Conservation (phyloP, 179 eudicot genomes). For the Camellia oleifera region DNA sequence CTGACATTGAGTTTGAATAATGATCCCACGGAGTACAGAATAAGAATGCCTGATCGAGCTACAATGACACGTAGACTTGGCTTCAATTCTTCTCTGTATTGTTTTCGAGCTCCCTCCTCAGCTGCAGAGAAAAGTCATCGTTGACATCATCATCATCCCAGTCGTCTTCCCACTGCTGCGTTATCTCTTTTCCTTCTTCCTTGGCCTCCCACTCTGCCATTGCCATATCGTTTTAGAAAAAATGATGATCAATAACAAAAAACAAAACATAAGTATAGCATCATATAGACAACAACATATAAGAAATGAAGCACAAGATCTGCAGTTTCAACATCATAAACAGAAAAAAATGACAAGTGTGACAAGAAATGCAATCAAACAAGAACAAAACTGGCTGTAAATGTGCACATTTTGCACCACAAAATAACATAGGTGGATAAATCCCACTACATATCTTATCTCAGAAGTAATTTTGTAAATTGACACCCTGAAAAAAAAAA, state of each 20-base stretch:
- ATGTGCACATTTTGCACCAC: background rate
- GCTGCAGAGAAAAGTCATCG: slow-evolving; percentile 82
- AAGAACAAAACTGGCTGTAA: background rate
- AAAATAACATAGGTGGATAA: background rate
- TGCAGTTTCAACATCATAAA: background rate
- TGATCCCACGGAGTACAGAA: background rate
- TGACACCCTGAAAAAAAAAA: background rate
- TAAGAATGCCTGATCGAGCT: background rate
- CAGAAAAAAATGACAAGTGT: background rate
- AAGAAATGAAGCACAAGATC: background rate
- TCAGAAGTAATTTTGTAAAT: background rate
- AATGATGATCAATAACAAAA: background rate
- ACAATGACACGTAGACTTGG: slow-evolving; percentile 2
- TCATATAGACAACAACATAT: background rate
- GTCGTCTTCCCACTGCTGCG: slow-evolving; percentile 90
- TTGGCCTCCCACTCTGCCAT: slow-evolving; percentile 65
- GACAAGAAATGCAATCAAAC: background rate
- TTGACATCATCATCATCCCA: slow-evolving; percentile 95
- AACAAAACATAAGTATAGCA: background rate
- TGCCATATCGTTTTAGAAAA: background rate
- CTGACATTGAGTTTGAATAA: background rate
- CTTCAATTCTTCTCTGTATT: slow-evolving; percentile 61
- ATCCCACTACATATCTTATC: background rate
- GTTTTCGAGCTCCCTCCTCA: slow-evolving; percentile 72
- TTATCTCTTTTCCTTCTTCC: slow-evolving; percentile 72